Evolutionary conservation across 768 basidiomycete genomes (phyloP), one percentile per base, ranked within the genome.

Genomic region (Termitomyces sp.): DNA sequence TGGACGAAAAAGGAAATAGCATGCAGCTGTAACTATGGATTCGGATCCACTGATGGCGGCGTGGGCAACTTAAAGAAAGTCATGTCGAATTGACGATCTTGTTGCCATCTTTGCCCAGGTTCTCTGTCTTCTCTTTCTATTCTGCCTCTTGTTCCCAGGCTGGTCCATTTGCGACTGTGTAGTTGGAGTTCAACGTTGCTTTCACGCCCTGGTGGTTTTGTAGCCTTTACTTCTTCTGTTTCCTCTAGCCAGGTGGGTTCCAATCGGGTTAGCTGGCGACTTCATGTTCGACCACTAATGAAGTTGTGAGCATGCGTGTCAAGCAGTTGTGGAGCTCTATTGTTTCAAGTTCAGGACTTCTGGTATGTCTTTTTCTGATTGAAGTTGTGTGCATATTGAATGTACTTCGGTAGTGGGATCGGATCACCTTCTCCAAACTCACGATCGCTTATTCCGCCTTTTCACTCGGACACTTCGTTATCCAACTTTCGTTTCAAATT

Each of bases 401-500:
- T n/a, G 10, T 35, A 30, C 46, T 51, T 22, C 41, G 51, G 42
- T 64, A 90, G 87, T 87, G 85, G 84, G 75, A 81, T 54, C 80
- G 87, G 54, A 72, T 90, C 62, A 84, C 86, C 21, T 81, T 84
- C 64, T 87, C 88, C 46, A 77, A 76, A 37, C 73, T 87, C 51
- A 85, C 88, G 19, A 71, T 77, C 57, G 63, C 81, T 63, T 92
- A 89, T 67, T 81, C 88, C 64, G 52, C 75, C 43, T 87, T 90
- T 66, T 84, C 88, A 21, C 54, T 86, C 50, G 47, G 81, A 44
- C 85, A 90, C 65, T 88, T 85, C 60, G 60, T 78, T 54, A 66
- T 88, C 56, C 89, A 90, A 68, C 74, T 90, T 59, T 73, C 78
- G 26, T 74, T 92, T 45, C 89, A 91, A 70, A 78, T 77, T 49